Conservation (phyloP, 2,329 filamentous ascomycete genomes). For the Chaetomium sp. region DNA sequence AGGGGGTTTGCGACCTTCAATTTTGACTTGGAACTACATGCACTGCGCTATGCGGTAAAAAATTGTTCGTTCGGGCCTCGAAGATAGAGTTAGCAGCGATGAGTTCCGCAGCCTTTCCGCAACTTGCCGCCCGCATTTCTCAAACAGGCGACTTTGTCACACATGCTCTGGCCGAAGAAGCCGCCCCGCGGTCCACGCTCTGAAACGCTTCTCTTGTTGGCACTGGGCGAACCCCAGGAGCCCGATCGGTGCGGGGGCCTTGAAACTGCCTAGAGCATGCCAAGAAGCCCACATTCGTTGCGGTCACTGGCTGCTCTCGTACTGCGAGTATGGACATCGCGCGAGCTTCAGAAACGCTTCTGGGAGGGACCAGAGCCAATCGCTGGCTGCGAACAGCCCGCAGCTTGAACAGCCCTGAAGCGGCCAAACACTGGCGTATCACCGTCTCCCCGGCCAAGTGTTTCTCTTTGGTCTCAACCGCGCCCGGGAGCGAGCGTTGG, state of each 20-base stretch:
- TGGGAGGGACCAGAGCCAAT: conserved; percentile 6
- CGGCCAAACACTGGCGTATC: background rate
- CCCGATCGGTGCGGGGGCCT: background rate
- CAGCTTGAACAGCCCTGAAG: conserved; percentile 9
- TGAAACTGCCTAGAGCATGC: conserved; percentile 9
- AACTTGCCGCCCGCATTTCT: background rate
- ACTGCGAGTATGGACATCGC: no score
- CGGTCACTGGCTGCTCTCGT: no score
- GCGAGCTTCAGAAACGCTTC: no score
- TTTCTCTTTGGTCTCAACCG: conserved; percentile 14
- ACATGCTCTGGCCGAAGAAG: background rate
- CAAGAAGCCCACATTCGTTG: no score
- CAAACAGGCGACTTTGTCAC: background rate
- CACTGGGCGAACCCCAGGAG: conserved; percentile 11
- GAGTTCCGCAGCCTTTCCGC: background rate
- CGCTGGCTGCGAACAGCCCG: conserved; percentile 7
- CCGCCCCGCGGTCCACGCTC: conserved; percentile 22
- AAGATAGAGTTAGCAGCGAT: background rate
- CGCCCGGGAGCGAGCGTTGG: background rate
- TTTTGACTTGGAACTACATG: no score
- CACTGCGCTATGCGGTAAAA: no score
- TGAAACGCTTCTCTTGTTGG: conserved; percentile 26
- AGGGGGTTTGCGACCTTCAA: no score
- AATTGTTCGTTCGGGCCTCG: no score
- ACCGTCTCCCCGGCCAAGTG: conserved; percentile 2